Percentiles rank a stretch among this genome's conserved stretches.
phyloP scores from a whole-genome alignment of 805 yeast genomes.

The Scheffersomyces ergatensis region DNA sequence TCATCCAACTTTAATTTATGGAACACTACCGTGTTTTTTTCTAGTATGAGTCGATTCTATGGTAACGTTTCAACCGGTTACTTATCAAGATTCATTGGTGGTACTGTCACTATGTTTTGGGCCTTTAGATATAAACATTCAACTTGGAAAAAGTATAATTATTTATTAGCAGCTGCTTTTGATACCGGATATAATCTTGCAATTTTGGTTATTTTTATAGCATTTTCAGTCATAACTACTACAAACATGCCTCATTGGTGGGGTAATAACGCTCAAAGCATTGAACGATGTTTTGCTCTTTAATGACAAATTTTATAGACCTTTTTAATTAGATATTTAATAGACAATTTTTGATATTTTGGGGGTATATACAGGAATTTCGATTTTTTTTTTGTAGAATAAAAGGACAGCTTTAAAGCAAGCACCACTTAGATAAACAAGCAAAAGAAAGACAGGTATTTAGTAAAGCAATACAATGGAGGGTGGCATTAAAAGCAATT shows the following conservation, averaged over 20 bases:
- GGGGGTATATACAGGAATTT: too few relatives aligned
- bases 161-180: slow-evolving; percentile 49
- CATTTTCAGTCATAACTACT: slow-evolving; percentile 21
- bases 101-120: slow-evolving; percentile 47
- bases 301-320: not conserved
- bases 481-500: not conserved
- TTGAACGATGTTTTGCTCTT: slow-evolving; percentile 48
- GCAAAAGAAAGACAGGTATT: too few relatives aligned
- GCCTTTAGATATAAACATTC: slow-evolving; percentile 35
- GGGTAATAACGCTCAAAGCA: slow-evolving; percentile 43
- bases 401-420: too few relatives aligned
- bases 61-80: slow-evolving; percentile 51
- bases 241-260: slow-evolving; percentile 44
- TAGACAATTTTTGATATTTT: too few relatives aligned
- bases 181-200: slow-evolving; percentile 50
- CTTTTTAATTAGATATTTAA: too few relatives aligned
- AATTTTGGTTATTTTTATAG: slow-evolving; percentile 35
- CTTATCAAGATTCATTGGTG: slow-evolving; percentile 46
- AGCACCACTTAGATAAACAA: too few relatives aligned
- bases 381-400: too few relatives aligned
- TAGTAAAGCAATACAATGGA: too few relatives aligned
- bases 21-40: slow-evolving; percentile 49
- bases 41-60: slow-evolving; percentile 46
- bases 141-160: slow-evolving; percentile 44
- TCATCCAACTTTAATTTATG: slow-evolving; percentile 29